These are phyloP conservation scores for Pseudocercospora fijiensis DNA, from an alignment of 2,329 filamentous ascomycete genomes.

Conservation along the genomic window DNA sequence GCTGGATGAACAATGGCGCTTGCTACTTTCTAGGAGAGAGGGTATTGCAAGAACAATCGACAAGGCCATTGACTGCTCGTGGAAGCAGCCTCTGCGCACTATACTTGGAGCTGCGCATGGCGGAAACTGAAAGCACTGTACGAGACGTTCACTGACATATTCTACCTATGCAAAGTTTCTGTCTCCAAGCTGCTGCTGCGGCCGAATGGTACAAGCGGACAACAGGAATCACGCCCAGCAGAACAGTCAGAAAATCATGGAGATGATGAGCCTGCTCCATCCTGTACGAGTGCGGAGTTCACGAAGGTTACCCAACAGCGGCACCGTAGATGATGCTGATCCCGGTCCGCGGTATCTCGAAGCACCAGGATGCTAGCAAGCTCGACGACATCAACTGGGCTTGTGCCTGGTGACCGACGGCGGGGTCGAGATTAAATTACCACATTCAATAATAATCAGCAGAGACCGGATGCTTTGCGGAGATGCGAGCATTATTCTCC, in stretches of 20 bases:
- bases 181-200: neutral
- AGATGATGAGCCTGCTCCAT: neutral
- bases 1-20: neutral
- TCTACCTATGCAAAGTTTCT: neutral
- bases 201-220: neutral
- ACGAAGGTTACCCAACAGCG: neutral
- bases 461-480: neutral
- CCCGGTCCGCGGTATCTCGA: neutral
- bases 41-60: too few relatives aligned
- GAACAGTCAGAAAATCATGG: neutral
- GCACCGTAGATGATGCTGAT: neutral
- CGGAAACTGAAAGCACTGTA: too few relatives aligned
- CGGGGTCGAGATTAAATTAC: neutral
- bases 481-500: neutral
- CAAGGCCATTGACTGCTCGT: too few relatives aligned
- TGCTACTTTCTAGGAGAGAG: too few relatives aligned
- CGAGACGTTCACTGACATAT: too few relatives aligned
- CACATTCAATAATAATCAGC: neutral
- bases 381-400: neutral
- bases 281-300: neutral
- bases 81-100: too few relatives aligned
- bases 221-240: neutral
- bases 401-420: conserved; percentile 3
- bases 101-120: too few relatives aligned
- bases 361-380: neutral